Evolutionary conservation across 2,329 filamentous ascomycete genomes (phyloP).

Genomic region (Colletotrichum viniferum): DNA sequence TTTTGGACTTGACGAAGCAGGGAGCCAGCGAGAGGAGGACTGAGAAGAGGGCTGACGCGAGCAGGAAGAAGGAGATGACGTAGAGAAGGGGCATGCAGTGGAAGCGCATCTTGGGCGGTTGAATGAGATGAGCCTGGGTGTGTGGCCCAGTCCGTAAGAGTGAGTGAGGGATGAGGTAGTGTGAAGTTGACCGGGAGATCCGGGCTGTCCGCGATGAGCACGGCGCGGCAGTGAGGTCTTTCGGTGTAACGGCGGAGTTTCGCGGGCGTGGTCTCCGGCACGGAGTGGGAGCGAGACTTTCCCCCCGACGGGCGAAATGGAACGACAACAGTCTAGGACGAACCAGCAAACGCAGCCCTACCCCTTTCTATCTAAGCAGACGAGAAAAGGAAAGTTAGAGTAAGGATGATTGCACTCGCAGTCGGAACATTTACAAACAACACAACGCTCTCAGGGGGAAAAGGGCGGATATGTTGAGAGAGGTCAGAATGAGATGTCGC

Average conservation of each 20-base stretch:
- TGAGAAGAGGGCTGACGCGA: constrained; percentile 26
- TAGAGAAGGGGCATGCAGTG: constrained; percentile 22
- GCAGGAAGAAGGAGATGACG: constrained; percentile 21
- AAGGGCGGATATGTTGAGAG: not conserved
- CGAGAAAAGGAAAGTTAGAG: not conserved
- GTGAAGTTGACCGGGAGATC: not conserved
- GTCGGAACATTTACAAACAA: not conserved
- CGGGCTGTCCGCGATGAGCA: not conserved
- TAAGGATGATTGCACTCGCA: not conserved
- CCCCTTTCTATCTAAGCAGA: not conserved
- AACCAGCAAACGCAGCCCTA: not conserved
- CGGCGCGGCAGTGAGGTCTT: not conserved
- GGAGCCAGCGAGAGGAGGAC: constrained; percentile 27
- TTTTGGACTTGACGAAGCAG: constrained; percentile 25
- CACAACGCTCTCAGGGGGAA: not conserved
- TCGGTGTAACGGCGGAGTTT: not conserved
- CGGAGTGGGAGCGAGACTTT: not conserved
- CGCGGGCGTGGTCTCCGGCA: not conserved
- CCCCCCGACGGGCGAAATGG: not conserved
- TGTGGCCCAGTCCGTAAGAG: not conserved
- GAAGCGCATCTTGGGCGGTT: constrained; percentile 9
- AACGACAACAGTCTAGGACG: not conserved
- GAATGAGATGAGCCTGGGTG: not conserved
- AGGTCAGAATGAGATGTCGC: not conserved
- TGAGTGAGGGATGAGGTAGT: not conserved